phyloP scores from a whole-genome alignment of 2,329 filamentous ascomycete species.

The Aspergillus candidus region DNA sequence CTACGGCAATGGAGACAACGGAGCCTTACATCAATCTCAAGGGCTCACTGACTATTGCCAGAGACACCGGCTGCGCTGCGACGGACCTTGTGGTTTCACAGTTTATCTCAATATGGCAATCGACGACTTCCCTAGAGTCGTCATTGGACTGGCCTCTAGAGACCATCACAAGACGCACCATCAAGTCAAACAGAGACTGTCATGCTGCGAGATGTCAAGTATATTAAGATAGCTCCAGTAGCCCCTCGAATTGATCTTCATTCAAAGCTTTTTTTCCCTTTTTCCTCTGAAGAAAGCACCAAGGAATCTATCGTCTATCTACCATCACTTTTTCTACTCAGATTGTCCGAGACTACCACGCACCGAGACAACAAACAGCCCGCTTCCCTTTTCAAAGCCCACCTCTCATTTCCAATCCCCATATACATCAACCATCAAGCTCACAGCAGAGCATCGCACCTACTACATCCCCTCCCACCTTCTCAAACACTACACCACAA shows the following conservation, averaged over 20 bases:
- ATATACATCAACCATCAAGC: too few species aligned
- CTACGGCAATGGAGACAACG: not conserved
- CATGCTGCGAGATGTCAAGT: not conserved
- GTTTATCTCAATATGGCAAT: slow-evolving; percentile 11
- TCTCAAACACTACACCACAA: not conserved
- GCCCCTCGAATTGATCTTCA: not conserved
- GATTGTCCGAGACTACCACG: too few species aligned
- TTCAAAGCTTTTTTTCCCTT: not conserved
- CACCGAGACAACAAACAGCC: too few species aligned
- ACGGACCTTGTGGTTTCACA: slow-evolving; percentile 20
- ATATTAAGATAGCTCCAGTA: not conserved
- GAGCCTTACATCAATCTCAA: not conserved
- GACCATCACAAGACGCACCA: slow-evolving; percentile 15
- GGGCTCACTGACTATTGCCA: slow-evolving; percentile 3
- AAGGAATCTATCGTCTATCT: too few species aligned
- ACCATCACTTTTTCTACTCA: not conserved
- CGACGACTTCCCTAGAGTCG: slow-evolving; percentile 7
- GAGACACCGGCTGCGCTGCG: slow-evolving; percentile 16
- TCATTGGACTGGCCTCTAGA: slow-evolving; percentile 11
- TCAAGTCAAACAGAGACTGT: not conserved
- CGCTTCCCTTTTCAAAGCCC: not conserved
- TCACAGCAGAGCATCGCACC: too few species aligned
- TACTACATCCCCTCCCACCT: too few species aligned
- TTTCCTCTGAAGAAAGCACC: not conserved
- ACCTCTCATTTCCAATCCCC: not conserved